These are phyloP conservation scores for Penicillium glabrum DNA, from an alignment of 2,329 filamentous ascomycete genomes.

Conservation along the genomic window DNA sequence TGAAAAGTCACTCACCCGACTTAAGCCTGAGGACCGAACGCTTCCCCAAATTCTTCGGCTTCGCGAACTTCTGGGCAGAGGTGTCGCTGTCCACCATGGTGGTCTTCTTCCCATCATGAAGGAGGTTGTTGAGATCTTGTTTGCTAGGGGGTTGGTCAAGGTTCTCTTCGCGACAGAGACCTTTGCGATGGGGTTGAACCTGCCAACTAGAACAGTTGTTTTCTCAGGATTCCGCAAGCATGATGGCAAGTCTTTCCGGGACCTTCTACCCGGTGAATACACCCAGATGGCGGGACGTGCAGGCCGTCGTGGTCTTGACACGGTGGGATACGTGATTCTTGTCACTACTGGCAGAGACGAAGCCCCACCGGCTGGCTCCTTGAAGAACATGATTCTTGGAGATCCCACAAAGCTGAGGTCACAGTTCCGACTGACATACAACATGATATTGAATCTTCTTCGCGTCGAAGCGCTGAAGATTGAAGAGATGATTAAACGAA, in stretches of 20 bases:
- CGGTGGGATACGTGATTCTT: conserved; percentile 91
- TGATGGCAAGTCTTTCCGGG: conserved; percentile 87
- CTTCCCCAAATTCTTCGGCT: conserved; percentile 91
- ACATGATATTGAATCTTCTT: conserved; percentile 96
- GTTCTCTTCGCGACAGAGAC: conserved; percentile 97
- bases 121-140: conserved; percentile 94
- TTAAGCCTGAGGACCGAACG: conserved; percentile 84
- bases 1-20: conserved; percentile 85
- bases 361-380: conserved; percentile 77
- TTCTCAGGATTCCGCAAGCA: conserved; percentile 98
- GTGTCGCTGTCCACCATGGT: conserved; percentile 94
- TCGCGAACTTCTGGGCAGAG: conserved; percentile 78
- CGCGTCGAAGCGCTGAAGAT: conserved; percentile 97
- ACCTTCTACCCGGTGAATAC: conserved; percentile 91
- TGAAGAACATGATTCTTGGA: conserved; percentile 93
- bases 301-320: conserved; percentile 86
- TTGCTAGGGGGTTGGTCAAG: conserved; percentile 92
- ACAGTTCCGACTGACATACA: conserved; percentile 96
- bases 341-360: conserved; percentile 79
- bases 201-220: conserved; percentile 93
- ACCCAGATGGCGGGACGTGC: conserved; percentile 98
- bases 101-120: conserved; percentile 95
- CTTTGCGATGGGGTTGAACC: conserved; percentile 96
- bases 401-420: conserved; percentile 93
- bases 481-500: conserved; percentile 99